phyloP scores from a whole-genome alignment of 495 filamentous ascomycete species.

The Aspergillus sparsus region DNA sequence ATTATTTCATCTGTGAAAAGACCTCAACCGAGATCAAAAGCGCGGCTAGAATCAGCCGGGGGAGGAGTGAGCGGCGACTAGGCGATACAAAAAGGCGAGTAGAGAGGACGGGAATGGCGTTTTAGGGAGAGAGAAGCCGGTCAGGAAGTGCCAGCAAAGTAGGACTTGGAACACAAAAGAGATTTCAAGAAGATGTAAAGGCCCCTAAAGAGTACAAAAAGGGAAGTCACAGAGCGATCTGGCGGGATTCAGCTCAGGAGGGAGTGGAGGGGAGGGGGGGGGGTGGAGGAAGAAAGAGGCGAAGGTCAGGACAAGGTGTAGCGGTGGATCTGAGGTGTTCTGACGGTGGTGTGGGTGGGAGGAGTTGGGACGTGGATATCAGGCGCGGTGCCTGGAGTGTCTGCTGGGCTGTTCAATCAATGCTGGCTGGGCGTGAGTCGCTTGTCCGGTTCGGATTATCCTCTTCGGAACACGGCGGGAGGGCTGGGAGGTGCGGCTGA shows the following conservation, averaged over 20 bases:
- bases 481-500: constrained; percentile 43
- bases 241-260: constrained; percentile 31
- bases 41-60: constrained; percentile 31
- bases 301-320: constrained; percentile 31
- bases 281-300: constrained; percentile 31
- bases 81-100: constrained; percentile 33
- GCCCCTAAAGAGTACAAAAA: constrained; percentile 22
- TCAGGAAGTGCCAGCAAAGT: constrained; percentile 18
- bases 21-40: constrained; percentile 26
- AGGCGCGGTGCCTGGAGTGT: constrained; percentile 32
- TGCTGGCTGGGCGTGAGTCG: constrained; percentile 42
- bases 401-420: constrained; percentile 29
- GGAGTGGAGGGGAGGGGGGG: constrained; percentile 35
- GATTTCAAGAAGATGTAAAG: constrained; percentile 14
- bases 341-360: constrained; percentile 14
- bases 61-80: constrained; percentile 37
- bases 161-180: constrained; percentile 19
- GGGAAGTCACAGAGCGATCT: constrained; percentile 31
- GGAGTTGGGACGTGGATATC: constrained; percentile 29
- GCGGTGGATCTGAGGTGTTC: constrained; percentile 30
- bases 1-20: constrained; percentile 19
- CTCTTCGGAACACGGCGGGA: constrained; percentile 30
- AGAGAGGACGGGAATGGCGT: constrained; percentile 32
- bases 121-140: constrained; percentile 27
- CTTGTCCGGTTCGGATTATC: constrained; percentile 52